phyloP scores from a whole-genome alignment of 1,139 yeast genomes.

The Saccharomyces hybrid region DNA sequence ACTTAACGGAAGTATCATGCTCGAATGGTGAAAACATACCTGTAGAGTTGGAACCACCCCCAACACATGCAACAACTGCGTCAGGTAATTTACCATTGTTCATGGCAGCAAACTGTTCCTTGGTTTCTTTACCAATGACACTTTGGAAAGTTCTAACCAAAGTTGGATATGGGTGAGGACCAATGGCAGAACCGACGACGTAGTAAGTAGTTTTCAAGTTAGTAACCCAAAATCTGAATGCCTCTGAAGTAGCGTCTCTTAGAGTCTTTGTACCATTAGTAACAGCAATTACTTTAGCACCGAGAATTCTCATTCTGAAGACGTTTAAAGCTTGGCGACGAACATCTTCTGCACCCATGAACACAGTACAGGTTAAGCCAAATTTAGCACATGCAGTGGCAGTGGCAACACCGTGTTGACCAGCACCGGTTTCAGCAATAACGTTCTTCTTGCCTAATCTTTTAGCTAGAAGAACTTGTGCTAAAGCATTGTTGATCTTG shows the following conservation, averaged over 20 bases:
- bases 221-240: slow-evolving; percentile 93
- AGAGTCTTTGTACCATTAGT: slow-evolving; percentile 92
- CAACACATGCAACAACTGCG: slow-evolving; percentile 95
- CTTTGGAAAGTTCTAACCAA: slow-evolving; percentile 97
- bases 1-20: slow-evolving; percentile 63
- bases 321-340: slow-evolving; percentile 97
- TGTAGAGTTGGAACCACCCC: slow-evolving; percentile 96
- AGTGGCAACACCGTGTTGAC: slow-evolving; percentile 99
- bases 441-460: slow-evolving; percentile 85
- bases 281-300: slow-evolving; percentile 91
- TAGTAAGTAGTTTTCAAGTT: slow-evolving; percentile 81
- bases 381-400: slow-evolving; percentile 99
- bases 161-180: slow-evolving; percentile 98
- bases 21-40: slow-evolving; percentile 96
- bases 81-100: slow-evolving; percentile 83
- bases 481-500: slow-evolving; percentile 92
- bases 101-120: slow-evolving; percentile 73
- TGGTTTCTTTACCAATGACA: slow-evolving; percentile 92
- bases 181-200: slow-evolving; percentile 96
- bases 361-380: slow-evolving; percentile 91
- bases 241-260: slow-evolving; percentile 97
- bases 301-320: slow-evolving; percentile 92
- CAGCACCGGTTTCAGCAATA: slow-evolving; percentile 99
- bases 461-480: slow-evolving; percentile 86
- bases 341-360: slow-evolving; percentile 99